Conservation (phyloP, 768 basidiomycete genomes). For the Leccinellum luteum region DNA sequence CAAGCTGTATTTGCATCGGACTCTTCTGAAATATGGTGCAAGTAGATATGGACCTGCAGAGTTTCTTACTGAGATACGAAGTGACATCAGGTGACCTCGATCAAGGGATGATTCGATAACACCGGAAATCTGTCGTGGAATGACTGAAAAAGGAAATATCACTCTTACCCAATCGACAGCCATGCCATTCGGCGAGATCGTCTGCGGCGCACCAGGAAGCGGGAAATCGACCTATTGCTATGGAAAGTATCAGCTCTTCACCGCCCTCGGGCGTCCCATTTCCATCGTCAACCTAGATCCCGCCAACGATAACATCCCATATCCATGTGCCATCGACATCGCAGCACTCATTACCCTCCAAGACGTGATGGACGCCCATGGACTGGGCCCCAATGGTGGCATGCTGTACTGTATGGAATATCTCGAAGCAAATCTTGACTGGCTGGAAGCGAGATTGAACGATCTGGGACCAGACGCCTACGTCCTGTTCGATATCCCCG, state of each 20-base stretch:
- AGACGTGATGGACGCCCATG: conserved; percentile 81
- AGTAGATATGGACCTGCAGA: not conserved
- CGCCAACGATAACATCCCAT: conserved; percentile 85
- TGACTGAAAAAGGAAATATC: not conserved
- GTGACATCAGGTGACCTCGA: no score
- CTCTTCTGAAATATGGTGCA: not conserved
- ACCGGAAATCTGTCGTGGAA: no score
- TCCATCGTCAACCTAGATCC: conserved; percentile 95
- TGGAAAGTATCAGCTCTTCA: conserved; percentile 86
- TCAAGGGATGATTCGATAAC: no score
- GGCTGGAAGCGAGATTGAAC: conserved; percentile 67
- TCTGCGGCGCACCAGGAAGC: conserved; percentile 82
- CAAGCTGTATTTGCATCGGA: no score
- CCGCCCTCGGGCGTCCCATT: conserved; percentile 81
- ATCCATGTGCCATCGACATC: conserved; percentile 88
- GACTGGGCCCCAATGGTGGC: conserved; percentile 92
- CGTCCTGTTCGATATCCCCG: conserved; percentile 92
- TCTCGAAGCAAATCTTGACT: conserved; percentile 91
- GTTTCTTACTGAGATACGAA: not conserved
- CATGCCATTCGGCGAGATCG: conserved; percentile 89
- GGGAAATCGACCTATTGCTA: conserved; percentile 89
- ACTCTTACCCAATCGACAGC: not conserved
- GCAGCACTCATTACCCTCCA: conserved; percentile 81
- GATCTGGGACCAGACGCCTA: conserved; percentile 74
- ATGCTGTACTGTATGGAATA: conserved; percentile 98